Percentiles rank a stretch among this genome's conserved stretches.
These are phyloP conservation scores for Lolium multiflorum DNA, from an alignment of 176 grass and related monocot species.

Conservation along the genomic window DNA sequence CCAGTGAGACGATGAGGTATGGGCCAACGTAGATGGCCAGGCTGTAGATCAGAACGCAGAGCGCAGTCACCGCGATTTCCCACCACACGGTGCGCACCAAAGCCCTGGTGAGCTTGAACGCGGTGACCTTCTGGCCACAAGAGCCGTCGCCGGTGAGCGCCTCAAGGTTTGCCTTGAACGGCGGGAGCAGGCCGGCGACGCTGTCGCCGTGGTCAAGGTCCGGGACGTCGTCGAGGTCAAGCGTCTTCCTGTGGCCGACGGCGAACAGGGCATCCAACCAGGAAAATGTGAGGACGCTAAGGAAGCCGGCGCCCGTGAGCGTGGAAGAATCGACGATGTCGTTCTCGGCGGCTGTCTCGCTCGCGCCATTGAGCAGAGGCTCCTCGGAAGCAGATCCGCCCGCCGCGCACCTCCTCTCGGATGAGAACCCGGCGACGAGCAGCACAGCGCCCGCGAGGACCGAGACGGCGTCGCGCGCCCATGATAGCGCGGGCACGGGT, in stretches of 20 bases:
- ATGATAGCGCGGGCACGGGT: constrained; percentile 44
- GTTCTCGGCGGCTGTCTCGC: neutral
- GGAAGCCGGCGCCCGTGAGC: constrained; percentile 61
- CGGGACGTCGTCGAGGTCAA: constrained; percentile 78
- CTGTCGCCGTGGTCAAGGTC: constrained; percentile 55
- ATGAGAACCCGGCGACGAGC: constrained; percentile 43
- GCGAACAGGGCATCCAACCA: constrained; percentile 72
- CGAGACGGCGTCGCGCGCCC: constrained; percentile 64
- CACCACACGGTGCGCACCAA: constrained; percentile 63
- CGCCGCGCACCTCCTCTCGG: constrained; percentile 10
- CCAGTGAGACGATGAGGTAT: constrained; percentile 79
- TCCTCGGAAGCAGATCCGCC: constrained; percentile 46
- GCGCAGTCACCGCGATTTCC: constrained; percentile 62
- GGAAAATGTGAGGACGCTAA: constrained; percentile 79
- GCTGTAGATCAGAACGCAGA: constrained; percentile 63
- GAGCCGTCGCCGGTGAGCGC: constrained; percentile 13
- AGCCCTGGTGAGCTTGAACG: constrained; percentile 67
- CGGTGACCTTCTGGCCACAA: constrained; percentile 44
- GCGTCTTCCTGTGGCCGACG: constrained; percentile 62
- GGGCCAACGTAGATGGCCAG: constrained; percentile 79
- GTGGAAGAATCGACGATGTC: constrained; percentile 34
- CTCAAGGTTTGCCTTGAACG: constrained; percentile 67
- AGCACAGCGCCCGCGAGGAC: constrained; percentile 40
- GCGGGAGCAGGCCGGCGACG: constrained; percentile 49
- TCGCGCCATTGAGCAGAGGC: constrained; percentile 63